phyloP scores from a whole-genome alignment of 805 yeast genomes.

The Saccharomycopsis olivae region DNA sequence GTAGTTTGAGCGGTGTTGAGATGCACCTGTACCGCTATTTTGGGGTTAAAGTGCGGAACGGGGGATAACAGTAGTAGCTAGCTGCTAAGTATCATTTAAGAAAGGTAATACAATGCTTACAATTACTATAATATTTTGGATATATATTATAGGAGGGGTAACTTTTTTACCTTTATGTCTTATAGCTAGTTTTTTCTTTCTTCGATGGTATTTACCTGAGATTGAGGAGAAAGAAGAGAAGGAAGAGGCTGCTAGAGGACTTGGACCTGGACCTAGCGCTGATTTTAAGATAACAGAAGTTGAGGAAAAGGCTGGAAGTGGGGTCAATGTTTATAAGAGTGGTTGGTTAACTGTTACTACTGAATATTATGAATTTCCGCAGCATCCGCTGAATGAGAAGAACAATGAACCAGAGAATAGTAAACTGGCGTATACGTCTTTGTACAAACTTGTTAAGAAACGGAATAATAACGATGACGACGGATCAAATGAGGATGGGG shows the following conservation, averaged over 20 bases:
- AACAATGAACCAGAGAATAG: slow-evolving; percentile 22
- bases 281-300: slow-evolving; percentile 49
- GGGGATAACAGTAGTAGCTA: too few species aligned
- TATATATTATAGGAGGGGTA: slow-evolving; percentile 73
- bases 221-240: slow-evolving; percentile 20
- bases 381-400: slow-evolving; percentile 18
- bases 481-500: slow-evolving; percentile 14
- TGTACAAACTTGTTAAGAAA: slow-evolving; percentile 45
- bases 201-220: slow-evolving; percentile 27
- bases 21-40: too few species aligned
- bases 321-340: slow-evolving; percentile 49
- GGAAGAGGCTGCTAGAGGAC: slow-evolving; percentile 14
- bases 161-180: slow-evolving; percentile 62
- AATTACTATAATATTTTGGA: too few species aligned
- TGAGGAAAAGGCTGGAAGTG: slow-evolving; percentile 49
- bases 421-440: slow-evolving; percentile 49
- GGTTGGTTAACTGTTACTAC: slow-evolving; percentile 86
- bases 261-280: neutral
- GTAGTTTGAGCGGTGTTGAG: too few species aligned
- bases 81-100: too few species aligned
- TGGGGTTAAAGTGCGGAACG: too few species aligned
- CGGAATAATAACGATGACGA: slow-evolving; percentile 11
- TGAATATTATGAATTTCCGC: slow-evolving; percentile 46
- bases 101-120: too few species aligned
- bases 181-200: slow-evolving; percentile 28